Evolutionary conservation across 805 yeast genomes (phyloP).

Genomic region (Starmerella floris): DNA sequence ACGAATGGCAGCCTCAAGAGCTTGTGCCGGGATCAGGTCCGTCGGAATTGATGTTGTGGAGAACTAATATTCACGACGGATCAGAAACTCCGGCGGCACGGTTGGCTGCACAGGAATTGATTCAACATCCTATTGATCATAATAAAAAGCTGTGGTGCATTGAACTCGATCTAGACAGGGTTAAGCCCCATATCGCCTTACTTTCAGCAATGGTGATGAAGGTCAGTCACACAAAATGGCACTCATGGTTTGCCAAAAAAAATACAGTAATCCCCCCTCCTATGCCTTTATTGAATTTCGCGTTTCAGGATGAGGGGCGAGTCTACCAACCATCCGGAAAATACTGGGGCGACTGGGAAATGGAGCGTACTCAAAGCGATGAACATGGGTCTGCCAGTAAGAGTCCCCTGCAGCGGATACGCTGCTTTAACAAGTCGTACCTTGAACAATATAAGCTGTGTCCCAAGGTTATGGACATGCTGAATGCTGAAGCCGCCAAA

Average conservation of each 20-base stretch:
- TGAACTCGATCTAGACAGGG: conserved; percentile 20
- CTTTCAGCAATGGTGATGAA: conserved; percentile 22
- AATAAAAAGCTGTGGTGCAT: conserved; percentile 18
- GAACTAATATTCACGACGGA: conserved; percentile 6
- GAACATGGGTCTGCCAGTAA: too few species aligned
- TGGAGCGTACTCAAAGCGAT: too few species aligned
- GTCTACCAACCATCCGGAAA: conserved; percentile 13
- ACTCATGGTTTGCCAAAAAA: conserved; percentile 10
- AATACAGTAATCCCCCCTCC: conserved; percentile 6
- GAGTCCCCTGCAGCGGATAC: background rate
- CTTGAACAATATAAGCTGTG: conserved; percentile 6
- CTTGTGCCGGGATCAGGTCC: conserved; percentile 5
- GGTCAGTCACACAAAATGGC: conserved; percentile 4
- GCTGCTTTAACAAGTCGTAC: conserved; percentile 9
- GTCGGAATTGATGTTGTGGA: conserved; percentile 17
- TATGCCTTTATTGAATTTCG: conserved; percentile 11
- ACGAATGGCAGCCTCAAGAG: conserved; percentile 19
- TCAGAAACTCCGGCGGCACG: conserved; percentile 17
- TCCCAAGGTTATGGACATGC: conserved; percentile 5
- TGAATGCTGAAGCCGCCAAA: conserved; percentile 8
- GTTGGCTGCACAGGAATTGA: conserved; percentile 8
- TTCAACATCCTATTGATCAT: conserved; percentile 20
- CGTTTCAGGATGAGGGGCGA: conserved; percentile 20
- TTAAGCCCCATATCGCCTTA: conserved; percentile 20
- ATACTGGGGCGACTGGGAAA: conserved; percentile 21